These are phyloP conservation scores for Artemisia argyi DNA, from an alignment of 129 eudicot genomes.

Conservation along the genomic window DNA sequence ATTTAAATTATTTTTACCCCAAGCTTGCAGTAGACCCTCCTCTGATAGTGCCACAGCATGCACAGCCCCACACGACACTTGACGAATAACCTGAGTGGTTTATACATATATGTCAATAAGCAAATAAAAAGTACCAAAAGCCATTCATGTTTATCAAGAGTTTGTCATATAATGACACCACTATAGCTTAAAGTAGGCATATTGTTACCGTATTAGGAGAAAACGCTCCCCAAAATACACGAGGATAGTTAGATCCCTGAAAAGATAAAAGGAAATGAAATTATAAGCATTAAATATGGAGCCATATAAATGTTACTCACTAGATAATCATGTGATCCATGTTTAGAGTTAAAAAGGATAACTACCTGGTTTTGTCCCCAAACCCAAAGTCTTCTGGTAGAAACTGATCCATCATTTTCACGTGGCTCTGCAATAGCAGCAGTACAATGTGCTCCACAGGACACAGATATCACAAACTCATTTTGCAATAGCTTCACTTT, in stretches of 20 bases:
- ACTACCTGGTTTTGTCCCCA: slow-evolving; percentile 99
- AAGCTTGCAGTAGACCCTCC: slow-evolving; percentile 93
- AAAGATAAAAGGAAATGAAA: slow-evolving; percentile 21
- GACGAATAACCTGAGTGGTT: slow-evolving; percentile 60
- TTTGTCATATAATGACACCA: neutral
- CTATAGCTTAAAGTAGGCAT: slow-evolving; percentile 4
- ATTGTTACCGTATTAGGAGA: slow-evolving; percentile 74
- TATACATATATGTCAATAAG: neutral
- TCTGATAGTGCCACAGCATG: slow-evolving; percentile 87
- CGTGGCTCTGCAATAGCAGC: slow-evolving; percentile 98
- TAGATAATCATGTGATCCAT: neutral
- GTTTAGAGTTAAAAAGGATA: slow-evolving; percentile 2
- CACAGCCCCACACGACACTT: slow-evolving; percentile 97
- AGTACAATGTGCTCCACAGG: slow-evolving; percentile 98
- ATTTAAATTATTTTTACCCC: slow-evolving; percentile 62
- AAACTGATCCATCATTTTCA: slow-evolving; percentile 75
- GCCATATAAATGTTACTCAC: neutral
- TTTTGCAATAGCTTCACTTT: slow-evolving; percentile 72
- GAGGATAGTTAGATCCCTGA: slow-evolving; percentile 88
- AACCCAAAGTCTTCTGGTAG: slow-evolving; percentile 91
- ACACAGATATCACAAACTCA: slow-evolving; percentile 77
- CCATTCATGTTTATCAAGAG: slow-evolving; percentile 23
- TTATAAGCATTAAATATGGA: neutral
- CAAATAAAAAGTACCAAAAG: neutral
- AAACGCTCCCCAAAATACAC: slow-evolving; percentile 92